Evolutionary conservation across 306 rosid genomes (phyloP).

Genomic region (Lathyrus oleraceus): DNA sequence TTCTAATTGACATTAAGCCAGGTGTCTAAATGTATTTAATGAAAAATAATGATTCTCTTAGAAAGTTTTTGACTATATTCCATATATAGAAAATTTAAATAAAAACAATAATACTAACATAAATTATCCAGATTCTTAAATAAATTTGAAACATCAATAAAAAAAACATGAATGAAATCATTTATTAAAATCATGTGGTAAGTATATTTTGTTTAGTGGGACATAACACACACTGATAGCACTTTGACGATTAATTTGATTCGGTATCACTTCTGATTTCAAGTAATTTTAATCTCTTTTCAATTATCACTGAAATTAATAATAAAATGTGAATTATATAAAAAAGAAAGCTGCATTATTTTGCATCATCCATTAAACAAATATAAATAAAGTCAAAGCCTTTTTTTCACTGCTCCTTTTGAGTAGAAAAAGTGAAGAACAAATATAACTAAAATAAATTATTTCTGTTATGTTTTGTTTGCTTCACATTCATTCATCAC

Average conservation of each 20-base stretch:
- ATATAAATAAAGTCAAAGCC: constrained; percentile 36
- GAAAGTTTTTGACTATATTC: constrained; percentile 4
- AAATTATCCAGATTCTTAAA: constrained; percentile 32
- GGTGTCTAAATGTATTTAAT: too few species aligned
- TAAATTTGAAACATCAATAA: constrained; percentile 9
- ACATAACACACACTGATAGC: not conserved
- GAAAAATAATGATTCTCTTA: too few species aligned
- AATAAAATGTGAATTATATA: too few species aligned
- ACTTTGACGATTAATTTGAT: too few species aligned
- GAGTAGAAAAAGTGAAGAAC: constrained; percentile 51
- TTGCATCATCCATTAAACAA: constrained; percentile 34
- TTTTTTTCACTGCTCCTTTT: constrained; percentile 43
- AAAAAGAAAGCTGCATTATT: constrained; percentile 39
- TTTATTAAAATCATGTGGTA: constrained; percentile 30
- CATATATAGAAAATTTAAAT: constrained; percentile 14
- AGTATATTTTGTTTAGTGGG: constrained; percentile 33
- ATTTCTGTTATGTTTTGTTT: constrained; percentile 54
- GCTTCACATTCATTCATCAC: constrained; percentile 58
- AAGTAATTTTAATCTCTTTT: too few species aligned
- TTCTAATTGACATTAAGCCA: too few species aligned
- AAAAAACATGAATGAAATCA: constrained; percentile 37
- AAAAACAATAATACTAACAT: constrained; percentile 18
- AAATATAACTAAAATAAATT: constrained; percentile 45
- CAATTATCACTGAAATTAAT: too few species aligned
- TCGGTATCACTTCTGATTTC: too few species aligned